A percentile compares a stretch with the other conserved stretches of the same genome.
These are phyloP conservation scores for Bacterosira constricta DNA, from an alignment of 108 stramenopile species.

Conservation along the genomic window DNA sequence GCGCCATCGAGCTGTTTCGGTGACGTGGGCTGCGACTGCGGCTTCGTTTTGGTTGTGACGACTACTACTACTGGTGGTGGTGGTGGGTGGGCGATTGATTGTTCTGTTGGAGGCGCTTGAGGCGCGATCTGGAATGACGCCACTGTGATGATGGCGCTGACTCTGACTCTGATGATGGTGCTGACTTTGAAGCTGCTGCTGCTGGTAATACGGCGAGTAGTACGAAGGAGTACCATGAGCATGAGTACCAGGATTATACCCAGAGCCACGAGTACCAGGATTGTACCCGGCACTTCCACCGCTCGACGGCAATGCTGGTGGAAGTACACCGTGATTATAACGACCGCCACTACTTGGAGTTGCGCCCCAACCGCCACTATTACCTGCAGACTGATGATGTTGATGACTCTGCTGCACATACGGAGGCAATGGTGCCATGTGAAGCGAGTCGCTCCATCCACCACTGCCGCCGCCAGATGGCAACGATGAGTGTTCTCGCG, in stretches of 20 bases:
- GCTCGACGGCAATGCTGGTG: constrained; percentile 8
- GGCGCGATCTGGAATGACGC: neutral
- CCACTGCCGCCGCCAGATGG: neutral
- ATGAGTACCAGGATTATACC: neutral
- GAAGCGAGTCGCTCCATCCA: constrained; percentile 5
- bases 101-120: neutral
- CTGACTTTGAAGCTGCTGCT: neutral
- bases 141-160: neutral
- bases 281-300: neutral
- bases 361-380: too few species aligned
- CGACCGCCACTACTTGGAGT: too few species aligned
- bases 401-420: constrained; percentile 20
- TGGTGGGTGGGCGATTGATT: neutral
- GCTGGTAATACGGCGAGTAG: constrained; percentile 29
- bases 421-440: constrained; percentile 26
- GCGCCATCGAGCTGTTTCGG: constrained; percentile 10
- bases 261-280: neutral
- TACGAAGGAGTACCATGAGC: neutral
- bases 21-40: neutral
- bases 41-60: neutral
- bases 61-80: neutral
- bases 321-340: too few species aligned
- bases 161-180: neutral
- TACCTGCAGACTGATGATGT: neutral
- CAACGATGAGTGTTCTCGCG: neutral